Conservation (phyloP, 352 stramenopile genomes). For the Phytopythium kandeliae region DNA sequence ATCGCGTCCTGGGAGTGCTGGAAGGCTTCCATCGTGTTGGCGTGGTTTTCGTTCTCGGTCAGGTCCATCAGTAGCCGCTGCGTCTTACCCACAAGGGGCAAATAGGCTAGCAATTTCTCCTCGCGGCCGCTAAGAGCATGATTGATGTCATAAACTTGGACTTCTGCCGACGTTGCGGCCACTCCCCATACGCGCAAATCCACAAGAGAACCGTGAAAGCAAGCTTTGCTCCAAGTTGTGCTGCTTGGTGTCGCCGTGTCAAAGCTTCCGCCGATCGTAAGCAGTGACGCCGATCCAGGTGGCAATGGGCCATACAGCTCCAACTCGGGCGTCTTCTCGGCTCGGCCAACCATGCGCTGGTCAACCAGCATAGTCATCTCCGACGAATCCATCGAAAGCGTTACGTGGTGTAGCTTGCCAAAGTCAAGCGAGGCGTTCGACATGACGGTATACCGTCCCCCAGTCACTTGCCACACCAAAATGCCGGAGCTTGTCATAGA, state of each 20-base stretch:
- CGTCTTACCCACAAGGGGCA: slow-evolving; percentile 58
- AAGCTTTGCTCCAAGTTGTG: slow-evolving; percentile 12
- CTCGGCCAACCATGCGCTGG: slow-evolving; percentile 28
- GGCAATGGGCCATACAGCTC: slow-evolving; percentile 21
- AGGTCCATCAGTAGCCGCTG: slow-evolving; percentile 64
- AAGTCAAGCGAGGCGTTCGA: slow-evolving; percentile 30
- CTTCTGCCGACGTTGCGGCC: slow-evolving; percentile 7
- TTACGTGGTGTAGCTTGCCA: slow-evolving; percentile 59
- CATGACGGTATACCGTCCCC: slow-evolving; percentile 28
- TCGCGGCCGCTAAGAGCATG: slow-evolving; percentile 29
- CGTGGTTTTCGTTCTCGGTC: slow-evolving; percentile 70
- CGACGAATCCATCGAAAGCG: slow-evolving; percentile 37
- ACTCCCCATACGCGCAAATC: slow-evolving; percentile 69
- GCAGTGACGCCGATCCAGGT: slow-evolving; percentile 17
- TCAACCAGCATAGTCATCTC: slow-evolving; percentile 41
- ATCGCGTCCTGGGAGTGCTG: slow-evolving; percentile 14
- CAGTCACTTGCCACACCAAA: slow-evolving; percentile 49
- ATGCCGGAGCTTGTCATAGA: slow-evolving; percentile 26
- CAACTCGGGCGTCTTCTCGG: slow-evolving; percentile 12
- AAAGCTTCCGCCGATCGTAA: slow-evolving; percentile 47
- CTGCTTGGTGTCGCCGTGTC: slow-evolving; percentile 19
- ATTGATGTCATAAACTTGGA: slow-evolving; percentile 13
- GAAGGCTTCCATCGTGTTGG: slow-evolving; percentile 47
- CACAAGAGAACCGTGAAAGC: slow-evolving; percentile 61
- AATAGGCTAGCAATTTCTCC: slow-evolving; percentile 61